phyloP scores from a whole-genome alignment of 306 rosid species.

The Abrus precatorius region DNA sequence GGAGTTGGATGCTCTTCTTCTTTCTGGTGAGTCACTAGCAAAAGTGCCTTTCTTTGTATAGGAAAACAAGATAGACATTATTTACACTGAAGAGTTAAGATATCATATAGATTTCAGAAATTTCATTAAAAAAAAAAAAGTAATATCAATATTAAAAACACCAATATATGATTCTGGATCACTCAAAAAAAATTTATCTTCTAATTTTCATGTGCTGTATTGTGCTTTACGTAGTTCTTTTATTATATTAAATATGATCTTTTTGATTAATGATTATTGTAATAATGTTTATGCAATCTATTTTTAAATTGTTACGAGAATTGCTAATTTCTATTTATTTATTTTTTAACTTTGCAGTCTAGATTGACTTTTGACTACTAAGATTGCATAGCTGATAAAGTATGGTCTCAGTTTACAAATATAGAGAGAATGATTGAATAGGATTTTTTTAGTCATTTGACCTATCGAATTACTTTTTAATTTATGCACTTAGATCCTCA shows the following conservation, averaged over 20 bases:
- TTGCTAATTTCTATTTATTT: neutral
- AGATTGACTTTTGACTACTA: neutral
- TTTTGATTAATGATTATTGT: constrained; percentile 9
- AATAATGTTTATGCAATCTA: constrained; percentile 14
- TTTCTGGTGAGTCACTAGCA: constrained; percentile 64
- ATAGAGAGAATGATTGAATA: too few relatives aligned
- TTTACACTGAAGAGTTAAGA: constrained; percentile 68
- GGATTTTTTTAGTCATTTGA: too few relatives aligned
- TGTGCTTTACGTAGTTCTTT: constrained; percentile 74
- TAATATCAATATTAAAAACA: constrained; percentile 58
- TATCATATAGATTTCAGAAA: constrained; percentile 63
- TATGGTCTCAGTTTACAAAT: neutral
- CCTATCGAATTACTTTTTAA: too few relatives aligned
- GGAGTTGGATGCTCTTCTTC: constrained; percentile 74
- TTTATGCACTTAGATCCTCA: too few relatives aligned
- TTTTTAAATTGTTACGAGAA: constrained; percentile 18
- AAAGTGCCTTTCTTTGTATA: constrained; percentile 65
- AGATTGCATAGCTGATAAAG: neutral
- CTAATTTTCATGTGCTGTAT: constrained; percentile 80
- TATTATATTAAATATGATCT: constrained; percentile 66
- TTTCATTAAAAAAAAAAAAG: constrained; percentile 77
- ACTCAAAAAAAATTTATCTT: constrained; percentile 27
- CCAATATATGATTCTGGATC: constrained; percentile 53
- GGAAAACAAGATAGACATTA: constrained; percentile 78
- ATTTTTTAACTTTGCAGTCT: neutral